A percentile compares a stretch with the other conserved stretches of the same genome.
Evolutionary conservation across 495 filamentous ascomycete species (phyloP).

Genomic region (Talaromyces liani): DNA sequence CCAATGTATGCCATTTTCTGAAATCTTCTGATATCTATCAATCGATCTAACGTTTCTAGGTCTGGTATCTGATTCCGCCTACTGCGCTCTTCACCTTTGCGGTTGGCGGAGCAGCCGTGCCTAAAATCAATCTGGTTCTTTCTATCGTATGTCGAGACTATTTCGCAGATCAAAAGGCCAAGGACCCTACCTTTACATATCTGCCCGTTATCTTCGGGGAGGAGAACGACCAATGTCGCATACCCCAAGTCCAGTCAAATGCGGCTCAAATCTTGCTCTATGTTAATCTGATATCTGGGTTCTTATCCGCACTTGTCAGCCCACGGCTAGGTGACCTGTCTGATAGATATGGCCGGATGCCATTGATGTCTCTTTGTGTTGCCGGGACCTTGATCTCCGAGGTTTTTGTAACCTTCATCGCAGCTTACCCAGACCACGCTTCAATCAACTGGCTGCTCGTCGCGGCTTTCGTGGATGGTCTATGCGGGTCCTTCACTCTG

Average conservation of each 20-base stretch:
- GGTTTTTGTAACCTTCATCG: conserved; percentile 66
- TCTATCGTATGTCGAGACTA: conserved; percentile 75
- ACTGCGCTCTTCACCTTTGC: conserved; percentile 73
- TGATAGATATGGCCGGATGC: conserved; percentile 78
- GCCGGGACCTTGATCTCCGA: conserved; percentile 63
- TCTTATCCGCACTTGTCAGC: conserved; percentile 64
- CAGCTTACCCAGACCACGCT: conserved; percentile 61
- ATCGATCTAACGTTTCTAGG: conserved; percentile 36
- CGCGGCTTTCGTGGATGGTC: conserved; percentile 67
- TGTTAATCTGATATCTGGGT: conserved; percentile 60
- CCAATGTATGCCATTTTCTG: conserved; percentile 18
- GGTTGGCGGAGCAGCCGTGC: conserved; percentile 74
- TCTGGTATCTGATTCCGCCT: conserved; percentile 77
- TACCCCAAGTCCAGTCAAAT: conserved; percentile 62
- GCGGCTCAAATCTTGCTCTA: conserved; percentile 72
- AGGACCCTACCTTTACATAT: conserved; percentile 53
- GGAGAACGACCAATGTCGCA: conserved; percentile 66
- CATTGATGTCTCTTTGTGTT: conserved; percentile 58
- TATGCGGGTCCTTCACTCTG: conserved; percentile 80
- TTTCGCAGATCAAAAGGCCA: conserved; percentile 49
- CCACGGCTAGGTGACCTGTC: conserved; percentile 81
- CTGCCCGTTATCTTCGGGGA: conserved; percentile 57
- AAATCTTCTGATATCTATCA: background rate
- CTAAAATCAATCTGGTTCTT: conserved; percentile 73
- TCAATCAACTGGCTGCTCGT: conserved; percentile 67